Evolutionary conservation across 805 yeast genomes (phyloP), one percentile per base, ranked within the genome.

Genomic region (Saccharomyces mikatae): DNA sequence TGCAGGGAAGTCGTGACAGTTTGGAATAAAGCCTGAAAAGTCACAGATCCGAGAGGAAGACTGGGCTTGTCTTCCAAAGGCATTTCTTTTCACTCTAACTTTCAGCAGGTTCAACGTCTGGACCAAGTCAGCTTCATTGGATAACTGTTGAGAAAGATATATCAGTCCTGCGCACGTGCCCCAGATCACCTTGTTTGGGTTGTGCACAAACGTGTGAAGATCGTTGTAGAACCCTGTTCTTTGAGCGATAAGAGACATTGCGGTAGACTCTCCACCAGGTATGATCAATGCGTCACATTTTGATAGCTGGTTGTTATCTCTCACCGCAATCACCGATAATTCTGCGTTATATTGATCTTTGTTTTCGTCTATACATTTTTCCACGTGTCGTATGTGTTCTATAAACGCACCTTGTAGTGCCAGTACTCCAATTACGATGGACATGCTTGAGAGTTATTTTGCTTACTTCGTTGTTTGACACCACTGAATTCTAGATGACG

Each of bases 141-240:
- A 71, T 41, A 84, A 72, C 49, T 76, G 74, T 53, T 77, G 73
- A 6, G 90, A 78, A 26, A 87, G 71, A 58, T 86, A 76, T 51
- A 87, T 87, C 60, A 87, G 71, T 2, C 95, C 95, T 2, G 95
- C 95, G 69, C 95, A 87, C 0, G 95, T 87, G 0, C 95, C 95
- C 95, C 95, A 87, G 11, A 82, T 78, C 1, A 87, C 83, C 56
- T 78, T 79, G 22, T 71, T 70, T 6, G 76, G 71, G 49, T 76
- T 74, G 26, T 59, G 64, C 21, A 83, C 80, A 65, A 79, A 81
- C 11, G 72, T 64, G 46, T 75, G 68, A 53, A 87, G 70, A 2
- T 86, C 85, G 27, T 76, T 74, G 21, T 83, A 70, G 61, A 87
- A 64, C 0, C 80, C 79, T 0, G 83, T 78, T 53, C 89, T 71